Conservation (phyloP, 2,329 filamentous ascomycete species). For the Phaeosphaeriaceae sp. region DNA sequence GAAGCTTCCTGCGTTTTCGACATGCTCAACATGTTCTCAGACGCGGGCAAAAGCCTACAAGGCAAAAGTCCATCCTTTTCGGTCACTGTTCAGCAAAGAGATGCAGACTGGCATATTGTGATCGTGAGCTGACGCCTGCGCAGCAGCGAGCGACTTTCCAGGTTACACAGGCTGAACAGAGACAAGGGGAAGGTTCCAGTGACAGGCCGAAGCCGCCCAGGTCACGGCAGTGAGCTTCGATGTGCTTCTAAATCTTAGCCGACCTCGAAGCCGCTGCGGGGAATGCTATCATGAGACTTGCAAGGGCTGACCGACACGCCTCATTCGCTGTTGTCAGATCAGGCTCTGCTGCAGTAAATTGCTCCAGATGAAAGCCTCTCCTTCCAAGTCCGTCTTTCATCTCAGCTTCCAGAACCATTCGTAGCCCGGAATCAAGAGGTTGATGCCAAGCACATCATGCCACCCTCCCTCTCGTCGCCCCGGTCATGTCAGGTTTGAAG, state of each 20-base stretch:
- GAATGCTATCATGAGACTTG: slow-evolving; percentile 7
- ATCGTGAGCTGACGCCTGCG: background rate
- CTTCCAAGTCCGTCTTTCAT: background rate
- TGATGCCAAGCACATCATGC: background rate
- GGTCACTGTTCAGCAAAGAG: background rate
- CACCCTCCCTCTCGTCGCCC: background rate
- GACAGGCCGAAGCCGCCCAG: slow-evolving; percentile 5
- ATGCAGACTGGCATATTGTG: background rate
- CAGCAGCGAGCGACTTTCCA: background rate
- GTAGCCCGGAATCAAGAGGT: background rate
- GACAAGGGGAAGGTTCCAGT: background rate
- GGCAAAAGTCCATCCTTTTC: background rate
- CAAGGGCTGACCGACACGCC: background rate
- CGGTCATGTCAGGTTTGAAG: background rate
- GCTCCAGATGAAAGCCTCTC: background rate
- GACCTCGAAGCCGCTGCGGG: slow-evolving; percentile 11
- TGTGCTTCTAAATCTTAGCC: slow-evolving; percentile 26
- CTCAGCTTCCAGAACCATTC: background rate
- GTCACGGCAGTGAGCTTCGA: slow-evolving; percentile 19
- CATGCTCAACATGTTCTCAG: background rate
- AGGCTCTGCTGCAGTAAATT: background rate
- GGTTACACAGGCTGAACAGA: background rate
- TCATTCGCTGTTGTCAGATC: slow-evolving; percentile 3
- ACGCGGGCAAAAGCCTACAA: background rate
- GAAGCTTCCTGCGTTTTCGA: background rate